Conservation (phyloP, 352 stramenopile genomes). For the Phytophthora cryptogea region DNA sequence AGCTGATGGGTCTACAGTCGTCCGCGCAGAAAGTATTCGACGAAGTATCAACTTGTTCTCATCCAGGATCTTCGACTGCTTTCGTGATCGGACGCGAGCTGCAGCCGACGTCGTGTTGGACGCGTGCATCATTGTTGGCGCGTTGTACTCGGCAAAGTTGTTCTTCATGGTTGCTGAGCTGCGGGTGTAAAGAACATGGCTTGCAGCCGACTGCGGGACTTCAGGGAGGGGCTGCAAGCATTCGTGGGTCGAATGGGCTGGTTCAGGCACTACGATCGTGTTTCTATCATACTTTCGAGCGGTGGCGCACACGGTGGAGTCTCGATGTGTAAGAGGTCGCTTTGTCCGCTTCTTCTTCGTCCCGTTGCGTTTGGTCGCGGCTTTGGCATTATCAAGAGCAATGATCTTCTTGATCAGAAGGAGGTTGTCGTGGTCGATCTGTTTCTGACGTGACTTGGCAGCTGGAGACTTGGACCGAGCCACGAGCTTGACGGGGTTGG, state of each 20-base stretch:
- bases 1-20: slow-evolving; percentile 42
- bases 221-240: slow-evolving; percentile 29
- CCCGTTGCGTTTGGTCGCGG: slow-evolving; percentile 1
- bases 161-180: slow-evolving; percentile 51
- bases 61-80: slow-evolving; percentile 43
- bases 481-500: slow-evolving; percentile 25
- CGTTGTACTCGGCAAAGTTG: slow-evolving; percentile 56
- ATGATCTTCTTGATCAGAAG: slow-evolving; percentile 65
- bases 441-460: slow-evolving; percentile 49
- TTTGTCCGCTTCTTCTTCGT: slow-evolving; percentile 19
- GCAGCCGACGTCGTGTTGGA: slow-evolving; percentile 38
- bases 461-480: slow-evolving; percentile 46
- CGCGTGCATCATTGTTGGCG: slow-evolving; percentile 31
- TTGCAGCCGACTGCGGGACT: slow-evolving; percentile 33
- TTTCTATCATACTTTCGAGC: slow-evolving; percentile 19
- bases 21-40: slow-evolving; percentile 50
- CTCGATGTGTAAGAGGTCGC: not conserved
- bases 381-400: slow-evolving; percentile 39
- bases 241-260: slow-evolving; percentile 25
- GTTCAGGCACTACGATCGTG: slow-evolving; percentile 24
- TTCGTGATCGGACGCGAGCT: slow-evolving; percentile 29
- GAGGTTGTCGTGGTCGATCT: slow-evolving; percentile 65
- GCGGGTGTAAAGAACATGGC: slow-evolving; percentile 55
- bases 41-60: slow-evolving; percentile 62
- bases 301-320: not conserved